Percentiles rank a stretch among this genome's conserved stretches.
These are phyloP conservation scores for Lenwebbia sp. DNA, from an alignment of 345 rosid genomes.

Conservation along the genomic window DNA sequence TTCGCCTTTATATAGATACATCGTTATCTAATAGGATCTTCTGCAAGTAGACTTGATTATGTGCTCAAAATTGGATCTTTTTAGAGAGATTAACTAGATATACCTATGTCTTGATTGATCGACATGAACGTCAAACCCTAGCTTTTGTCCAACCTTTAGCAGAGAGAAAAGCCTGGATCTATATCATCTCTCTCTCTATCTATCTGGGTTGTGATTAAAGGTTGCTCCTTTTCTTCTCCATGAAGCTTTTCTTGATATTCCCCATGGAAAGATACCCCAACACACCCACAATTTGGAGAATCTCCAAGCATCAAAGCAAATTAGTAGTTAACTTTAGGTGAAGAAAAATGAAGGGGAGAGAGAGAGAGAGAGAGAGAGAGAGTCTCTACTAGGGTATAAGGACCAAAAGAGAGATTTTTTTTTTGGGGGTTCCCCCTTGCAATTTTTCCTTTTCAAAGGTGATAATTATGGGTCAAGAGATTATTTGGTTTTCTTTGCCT, in stretches of 20 bases:
- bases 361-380: neutral
- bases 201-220: neutral
- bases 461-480: slow-evolving; percentile 28
- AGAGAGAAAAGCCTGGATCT: slow-evolving; percentile 32
- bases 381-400: slow-evolving; percentile 8
- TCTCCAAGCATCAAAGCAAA: slow-evolving; percentile 24
- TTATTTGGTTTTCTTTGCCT: slow-evolving; percentile 4
- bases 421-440: neutral
- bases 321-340: slow-evolving; percentile 14
- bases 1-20: neutral
- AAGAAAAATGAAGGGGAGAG: slow-evolving; percentile 4
- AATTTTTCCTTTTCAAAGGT: slow-evolving; percentile 15
- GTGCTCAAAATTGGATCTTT: neutral
- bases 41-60: slow-evolving; percentile 2
- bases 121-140: slow-evolving; percentile 23
- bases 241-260: slow-evolving; percentile 18
- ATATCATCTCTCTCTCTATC: neutral
- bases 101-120: slow-evolving; percentile 7
- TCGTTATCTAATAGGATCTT: neutral
- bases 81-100: neutral
- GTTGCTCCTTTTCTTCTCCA: slow-evolving; percentile 13
- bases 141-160: slow-evolving; percentile 17
- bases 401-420: slow-evolving; percentile 37
- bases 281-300: slow-evolving; percentile 32
- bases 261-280: slow-evolving; percentile 16